phyloP scores from a whole-genome alignment of 805 yeast genomes.

The Pichia nanzhaoensis region DNA sequence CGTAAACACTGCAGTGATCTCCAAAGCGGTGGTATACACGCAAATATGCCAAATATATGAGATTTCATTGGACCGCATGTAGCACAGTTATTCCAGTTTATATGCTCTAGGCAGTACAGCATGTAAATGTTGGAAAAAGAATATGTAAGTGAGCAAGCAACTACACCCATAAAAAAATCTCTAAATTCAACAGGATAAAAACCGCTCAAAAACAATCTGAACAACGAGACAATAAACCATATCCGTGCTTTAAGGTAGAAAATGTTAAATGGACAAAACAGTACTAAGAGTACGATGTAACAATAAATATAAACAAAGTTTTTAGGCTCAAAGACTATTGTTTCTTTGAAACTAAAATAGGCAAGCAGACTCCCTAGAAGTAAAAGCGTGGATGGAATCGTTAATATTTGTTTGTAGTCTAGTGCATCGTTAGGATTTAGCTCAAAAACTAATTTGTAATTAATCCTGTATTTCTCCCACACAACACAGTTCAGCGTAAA shows the following conservation, averaged over 20 bases:
- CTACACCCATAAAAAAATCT: constrained; percentile 90
- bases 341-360: constrained; percentile 61
- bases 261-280: constrained; percentile 58
- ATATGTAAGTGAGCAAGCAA: constrained; percentile 81
- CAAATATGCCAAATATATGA: constrained; percentile 69
- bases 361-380: constrained; percentile 52
- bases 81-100: constrained; percentile 56
- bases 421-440: constrained; percentile 62
- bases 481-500: constrained; percentile 64
- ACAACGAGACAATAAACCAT: constrained; percentile 67
- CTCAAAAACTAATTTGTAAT: constrained; percentile 89
- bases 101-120: constrained; percentile 73
- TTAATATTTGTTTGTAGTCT: constrained; percentile 57
- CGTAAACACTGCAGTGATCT: constrained; percentile 85
- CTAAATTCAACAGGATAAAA: constrained; percentile 91
- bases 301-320: constrained; percentile 76
- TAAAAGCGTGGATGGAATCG: constrained; percentile 54
- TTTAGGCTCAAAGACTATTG: constrained; percentile 47
- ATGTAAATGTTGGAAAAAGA: constrained; percentile 78
- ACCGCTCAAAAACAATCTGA: constrained; percentile 76
- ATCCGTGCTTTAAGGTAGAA: constrained; percentile 54
- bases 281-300: constrained; percentile 39
- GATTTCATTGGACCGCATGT: constrained; percentile 76
- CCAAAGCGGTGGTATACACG: constrained; percentile 83
- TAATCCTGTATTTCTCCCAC: constrained; percentile 71